Conservation (phyloP, 768 basidiomycete species). For the Bullera alba region DNA sequence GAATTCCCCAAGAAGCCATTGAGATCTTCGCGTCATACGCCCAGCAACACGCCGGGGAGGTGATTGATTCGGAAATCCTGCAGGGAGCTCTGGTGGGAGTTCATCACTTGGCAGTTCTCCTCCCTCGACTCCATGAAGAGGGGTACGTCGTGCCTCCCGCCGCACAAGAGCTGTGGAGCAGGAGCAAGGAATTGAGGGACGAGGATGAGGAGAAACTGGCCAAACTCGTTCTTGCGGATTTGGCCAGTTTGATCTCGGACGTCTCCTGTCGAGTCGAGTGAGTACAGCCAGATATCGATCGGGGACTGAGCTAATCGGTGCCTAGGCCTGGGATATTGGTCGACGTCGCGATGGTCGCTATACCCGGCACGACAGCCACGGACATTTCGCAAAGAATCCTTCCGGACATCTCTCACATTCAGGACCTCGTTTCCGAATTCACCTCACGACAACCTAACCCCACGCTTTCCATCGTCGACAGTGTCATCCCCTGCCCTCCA, state of each 20-base stretch:
- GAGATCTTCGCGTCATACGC: constrained; percentile 29
- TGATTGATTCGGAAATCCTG: constrained; percentile 23
- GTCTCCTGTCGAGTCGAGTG: constrained; percentile 16
- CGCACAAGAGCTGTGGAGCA: constrained; percentile 3
- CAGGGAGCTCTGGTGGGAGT: constrained; percentile 26
- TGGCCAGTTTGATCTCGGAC: constrained; percentile 6
- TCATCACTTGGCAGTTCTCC: constrained; percentile 24
- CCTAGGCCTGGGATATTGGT: constrained; percentile 22
- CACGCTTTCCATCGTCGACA: constrained; percentile 26
- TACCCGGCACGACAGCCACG: constrained; percentile 1
- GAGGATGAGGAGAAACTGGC: constrained; percentile 6
- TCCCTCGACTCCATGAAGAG: constrained; percentile 12
- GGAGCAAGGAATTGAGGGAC: background rate
- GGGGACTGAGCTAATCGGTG: background rate
- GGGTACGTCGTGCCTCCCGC: background rate
- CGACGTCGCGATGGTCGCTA: constrained; percentile 20
- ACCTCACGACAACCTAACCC: constrained; percentile 9
- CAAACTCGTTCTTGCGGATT: constrained; percentile 1
- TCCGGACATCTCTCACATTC: constrained; percentile 4
- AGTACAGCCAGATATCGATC: constrained; percentile 1
- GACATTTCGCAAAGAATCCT: constrained; percentile 11
- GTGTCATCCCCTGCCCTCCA: constrained; percentile 15
- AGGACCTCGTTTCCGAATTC: constrained; percentile 1
- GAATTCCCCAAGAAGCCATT: constrained; percentile 15
- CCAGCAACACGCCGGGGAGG: constrained; percentile 4